Conservation (phyloP, 768 basidiomycete species). For the Phylloporus rhodoxanthus region DNA sequence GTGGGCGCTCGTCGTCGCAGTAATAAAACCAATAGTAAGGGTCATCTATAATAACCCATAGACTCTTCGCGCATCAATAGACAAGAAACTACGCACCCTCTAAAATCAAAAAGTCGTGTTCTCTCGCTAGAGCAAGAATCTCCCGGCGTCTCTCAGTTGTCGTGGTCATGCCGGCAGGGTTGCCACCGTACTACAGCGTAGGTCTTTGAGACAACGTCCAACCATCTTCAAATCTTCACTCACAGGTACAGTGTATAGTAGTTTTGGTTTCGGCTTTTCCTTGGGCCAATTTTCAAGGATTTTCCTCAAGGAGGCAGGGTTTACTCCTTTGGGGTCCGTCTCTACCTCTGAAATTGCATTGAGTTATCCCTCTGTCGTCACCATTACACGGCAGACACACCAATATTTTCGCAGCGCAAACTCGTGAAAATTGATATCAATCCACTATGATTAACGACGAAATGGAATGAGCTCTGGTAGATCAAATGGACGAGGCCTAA, state of each 20-base stretch:
- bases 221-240: constrained; percentile 7
- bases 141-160: constrained; percentile 46
- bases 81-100: constrained; percentile 45
- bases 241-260: constrained; percentile 26
- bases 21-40: constrained; percentile 68
- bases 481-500: constrained; percentile 2
- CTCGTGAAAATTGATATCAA: constrained; percentile 39
- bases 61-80: not conserved
- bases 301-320: not conserved
- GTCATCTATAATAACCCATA: constrained; percentile 43
- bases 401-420: constrained; percentile 50
- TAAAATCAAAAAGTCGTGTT: constrained; percentile 69
- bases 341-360: not conserved
- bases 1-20: constrained; percentile 48
- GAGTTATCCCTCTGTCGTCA: not conserved
- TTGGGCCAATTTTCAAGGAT: not conserved
- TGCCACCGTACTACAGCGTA: constrained; percentile 58
- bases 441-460: constrained; percentile 35
- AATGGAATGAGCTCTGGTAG: not conserved
- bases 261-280: not conserved
- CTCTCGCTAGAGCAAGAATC: constrained; percentile 50
- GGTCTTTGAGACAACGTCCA: not conserved
- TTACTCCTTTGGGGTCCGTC: not conserved
- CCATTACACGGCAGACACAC: constrained; percentile 26
- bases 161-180: constrained; percentile 74